Base-by-base conservation (phyloP, 371 early-diverging fungal species). In the Mortierella sp. region DNA sequence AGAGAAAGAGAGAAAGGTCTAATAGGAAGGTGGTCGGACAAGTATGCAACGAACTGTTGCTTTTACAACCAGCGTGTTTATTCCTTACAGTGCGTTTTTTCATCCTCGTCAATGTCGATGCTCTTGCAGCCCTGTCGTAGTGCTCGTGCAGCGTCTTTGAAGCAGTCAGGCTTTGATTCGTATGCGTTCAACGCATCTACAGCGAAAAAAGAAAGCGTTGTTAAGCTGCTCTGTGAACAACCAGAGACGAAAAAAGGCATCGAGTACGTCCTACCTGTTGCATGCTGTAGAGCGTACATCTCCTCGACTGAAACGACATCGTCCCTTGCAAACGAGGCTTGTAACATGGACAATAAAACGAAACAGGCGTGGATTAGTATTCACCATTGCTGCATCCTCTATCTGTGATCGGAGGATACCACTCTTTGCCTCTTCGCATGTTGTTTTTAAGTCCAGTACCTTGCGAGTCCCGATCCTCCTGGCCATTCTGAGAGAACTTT, bases 31-130 rank as follows among this genome's bases (percentile, higher is more conserved):
- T 46, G 28, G 16, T 11, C 19, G 14, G 14, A 5, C 37, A 19
- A 40, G 43, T 19, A 19, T 19, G 6, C 0, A 19, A 61, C 16
- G 8, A 61, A 19, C 16, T 34, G 19, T 16, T 8, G 21, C 19
- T 70, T 31, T 5, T 26, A 50, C 43, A 53, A 28, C 13, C 16
- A 46, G 1, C 16, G 34, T 16, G 5, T 5, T 5, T 13, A 1
- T 50, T 34, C 16, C 69, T 59, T 80, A 80, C 84, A 84, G 37
- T 37, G 50, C 21, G 77, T 84, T 43, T 84, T 84, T 46, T 84
- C 78, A 16, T 77, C 71, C 26, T 77, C 80, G 48, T 84, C 78
- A 28, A 75, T 72, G 24, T 84, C 84, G 28, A 84, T 80, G 26
- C 50, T 75, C 44, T 75, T 77, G 76, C 84, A 84, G 14, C 67